Percentiles rank a stretch among this genome's conserved stretches.
phyloP scores from a whole-genome alignment of 495 filamentous ascomycete species.

The Hypoxylon perforatum region DNA sequence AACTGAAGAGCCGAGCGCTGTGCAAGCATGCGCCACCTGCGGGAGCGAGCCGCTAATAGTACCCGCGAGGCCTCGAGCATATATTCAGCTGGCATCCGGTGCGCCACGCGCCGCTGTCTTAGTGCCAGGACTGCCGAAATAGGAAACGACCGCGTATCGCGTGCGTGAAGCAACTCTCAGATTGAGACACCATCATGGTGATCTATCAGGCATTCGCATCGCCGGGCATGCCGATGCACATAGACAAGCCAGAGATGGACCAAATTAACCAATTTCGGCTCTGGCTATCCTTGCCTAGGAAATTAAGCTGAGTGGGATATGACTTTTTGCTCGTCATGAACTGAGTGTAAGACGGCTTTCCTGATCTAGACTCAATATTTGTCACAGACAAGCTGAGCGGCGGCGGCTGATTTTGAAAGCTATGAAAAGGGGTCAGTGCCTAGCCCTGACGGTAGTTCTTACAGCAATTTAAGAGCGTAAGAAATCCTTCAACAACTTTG shows the following conservation, averaged over 20 bases:
- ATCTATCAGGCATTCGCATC: constrained; percentile 14
- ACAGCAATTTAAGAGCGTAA: constrained; percentile 1
- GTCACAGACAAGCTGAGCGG: constrained; percentile 4
- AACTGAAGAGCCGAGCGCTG: background rate
- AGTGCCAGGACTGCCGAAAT: constrained; percentile 8
- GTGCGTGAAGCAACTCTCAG: background rate
- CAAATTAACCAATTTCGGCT: background rate
- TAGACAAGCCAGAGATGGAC: constrained; percentile 6
- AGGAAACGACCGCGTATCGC: constrained; percentile 10
- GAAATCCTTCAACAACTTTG: background rate
- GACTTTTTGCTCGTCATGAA: background rate
- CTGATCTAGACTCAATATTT: constrained; percentile 23
- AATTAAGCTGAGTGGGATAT: constrained; percentile 21
- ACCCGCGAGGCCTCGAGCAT: constrained; percentile 12
- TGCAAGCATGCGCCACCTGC: constrained; percentile 7
- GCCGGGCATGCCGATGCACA: constrained; percentile 16
- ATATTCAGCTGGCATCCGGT: constrained; percentile 23
- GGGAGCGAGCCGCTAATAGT: constrained; percentile 7
- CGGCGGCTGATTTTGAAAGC: background rate
- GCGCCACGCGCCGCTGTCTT: constrained; percentile 7
- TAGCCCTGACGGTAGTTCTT: background rate
- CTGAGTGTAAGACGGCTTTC: constrained; percentile 16
- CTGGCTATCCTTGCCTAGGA: constrained; percentile 2
- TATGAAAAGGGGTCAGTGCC: constrained; percentile 4
- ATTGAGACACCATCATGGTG: constrained; percentile 19